These are phyloP conservation scores for Salicornia ramosissima DNA, from an alignment of 148 eudicot species.

Conservation along the genomic window DNA sequence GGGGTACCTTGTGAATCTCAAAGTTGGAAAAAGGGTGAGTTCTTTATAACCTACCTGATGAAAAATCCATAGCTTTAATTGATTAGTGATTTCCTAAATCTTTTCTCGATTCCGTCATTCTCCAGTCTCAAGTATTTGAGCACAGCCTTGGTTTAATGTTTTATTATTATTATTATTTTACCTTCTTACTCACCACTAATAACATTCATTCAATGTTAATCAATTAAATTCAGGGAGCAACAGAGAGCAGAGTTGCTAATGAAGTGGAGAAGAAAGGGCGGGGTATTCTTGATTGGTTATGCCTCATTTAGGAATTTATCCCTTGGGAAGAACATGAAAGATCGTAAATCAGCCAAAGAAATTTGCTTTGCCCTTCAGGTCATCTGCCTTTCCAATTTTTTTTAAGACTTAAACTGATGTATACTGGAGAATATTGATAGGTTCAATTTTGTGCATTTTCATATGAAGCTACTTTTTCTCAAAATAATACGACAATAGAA, in stretches of 20 bases:
- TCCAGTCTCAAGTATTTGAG: background rate
- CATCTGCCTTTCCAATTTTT: background rate
- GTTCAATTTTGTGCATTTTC: background rate
- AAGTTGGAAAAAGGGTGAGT: no score
- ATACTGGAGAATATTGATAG: background rate
- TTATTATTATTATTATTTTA: background rate
- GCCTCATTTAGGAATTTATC: constrained; percentile 68
- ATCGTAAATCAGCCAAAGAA: constrained; percentile 55
- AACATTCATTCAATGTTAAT: constrained; percentile 2
- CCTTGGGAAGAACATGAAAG: constrained; percentile 69
- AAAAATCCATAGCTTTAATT: background rate
- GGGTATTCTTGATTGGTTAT: constrained; percentile 85
- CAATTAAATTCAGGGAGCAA: constrained; percentile 60
- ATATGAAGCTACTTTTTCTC: background rate
- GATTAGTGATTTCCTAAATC: background rate
- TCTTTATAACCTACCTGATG: no score
- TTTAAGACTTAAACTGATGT: background rate
- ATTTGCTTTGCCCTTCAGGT: constrained; percentile 67
- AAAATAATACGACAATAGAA: background rate
- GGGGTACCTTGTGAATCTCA: no score
- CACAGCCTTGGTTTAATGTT: background rate
- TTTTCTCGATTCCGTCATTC: background rate
- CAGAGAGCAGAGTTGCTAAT: constrained; percentile 61
- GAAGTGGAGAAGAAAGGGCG: constrained; percentile 93
- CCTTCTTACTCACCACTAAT: background rate